Base-by-base conservation (phyloP, 352 stramenopile genomes). In the Halophytophthora batemanensis region DNA sequence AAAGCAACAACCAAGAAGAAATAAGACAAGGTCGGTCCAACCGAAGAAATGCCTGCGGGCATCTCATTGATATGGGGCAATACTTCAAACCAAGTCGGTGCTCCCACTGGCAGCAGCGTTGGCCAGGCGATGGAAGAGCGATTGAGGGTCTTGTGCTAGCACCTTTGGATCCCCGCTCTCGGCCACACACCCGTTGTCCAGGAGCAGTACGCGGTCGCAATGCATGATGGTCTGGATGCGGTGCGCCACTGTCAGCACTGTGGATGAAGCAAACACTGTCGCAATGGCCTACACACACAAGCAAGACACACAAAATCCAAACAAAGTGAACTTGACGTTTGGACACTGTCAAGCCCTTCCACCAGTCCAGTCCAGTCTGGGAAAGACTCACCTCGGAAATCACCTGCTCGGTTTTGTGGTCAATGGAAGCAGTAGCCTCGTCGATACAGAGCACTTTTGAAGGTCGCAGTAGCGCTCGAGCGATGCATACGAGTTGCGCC, bases 161-260 rank as follows among this genome's bases (percentile, higher is more conserved):
- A 64, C 52, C 10, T 60, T 55, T 2, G 79, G 75, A 5, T 66
- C 19, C 2, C 79, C 82, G 36, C 34, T 68, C 56, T 93, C 84
- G 10, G 66, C 71, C 6, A 93, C 49, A 0, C 42, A 41, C 0
- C 84, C 82, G 17, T 74, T 50, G 12, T 89, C 80, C 11, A 95
- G 65, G 3, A 95, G 36, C 3, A 93, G 43, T 2, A 95, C 80
- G 17, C 76, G 76, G 53, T 99, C 93, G 56, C 89, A 98, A 38
- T 97, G 75, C 63, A 98, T 85, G 52, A 99, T 98, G 1, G 94
- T 99, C 49, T 97, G 81, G 2, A 99, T 73, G 13, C 97, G 80
- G 71, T 99, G 97, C 13, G 97, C 96, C 34, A 99, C 98, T 0
- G 96, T 98, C 7, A 99, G 61, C 12, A 98, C 83, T 3, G 97